Conservation (phyloP, 805 yeast species). For the Yamadazyma akitaensis region DNA sequence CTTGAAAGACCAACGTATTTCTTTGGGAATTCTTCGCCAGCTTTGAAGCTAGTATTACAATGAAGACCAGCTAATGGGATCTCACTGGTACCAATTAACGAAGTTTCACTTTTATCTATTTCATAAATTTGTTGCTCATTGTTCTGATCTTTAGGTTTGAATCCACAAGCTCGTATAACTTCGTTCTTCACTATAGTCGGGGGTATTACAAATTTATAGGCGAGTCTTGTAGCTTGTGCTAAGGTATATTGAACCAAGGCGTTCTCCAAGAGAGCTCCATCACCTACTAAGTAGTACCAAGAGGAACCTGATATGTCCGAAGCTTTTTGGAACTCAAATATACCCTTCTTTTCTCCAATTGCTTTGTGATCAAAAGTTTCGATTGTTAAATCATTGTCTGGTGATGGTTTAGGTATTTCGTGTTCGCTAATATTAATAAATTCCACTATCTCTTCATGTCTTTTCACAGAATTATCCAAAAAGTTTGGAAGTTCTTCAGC, state of each 20-base stretch:
- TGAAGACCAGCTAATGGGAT: constrained; percentile 85
- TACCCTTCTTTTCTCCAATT: constrained; percentile 63
- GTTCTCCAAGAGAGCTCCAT: constrained; percentile 85
- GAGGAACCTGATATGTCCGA: constrained; percentile 78
- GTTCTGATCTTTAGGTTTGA: constrained; percentile 85
- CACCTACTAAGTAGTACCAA: constrained; percentile 81
- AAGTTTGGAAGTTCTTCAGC: constrained; percentile 63
- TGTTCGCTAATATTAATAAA: constrained; percentile 49
- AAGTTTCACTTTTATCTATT: constrained; percentile 50
- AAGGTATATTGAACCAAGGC: constrained; percentile 83
- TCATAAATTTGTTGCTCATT: constrained; percentile 83
- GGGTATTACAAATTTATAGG: constrained; percentile 71
- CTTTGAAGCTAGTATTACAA: constrained; percentile 46
- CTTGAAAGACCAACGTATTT: constrained; percentile 78
- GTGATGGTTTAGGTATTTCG: constrained; percentile 9
- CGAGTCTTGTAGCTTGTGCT: constrained; percentile 57
- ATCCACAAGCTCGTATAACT: constrained; percentile 85
- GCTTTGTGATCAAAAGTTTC: constrained; percentile 54
- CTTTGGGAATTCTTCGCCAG: constrained; percentile 44
- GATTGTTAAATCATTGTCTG: neutral
- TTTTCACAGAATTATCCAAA: constrained; percentile 46
- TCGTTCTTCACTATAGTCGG: constrained; percentile 83
- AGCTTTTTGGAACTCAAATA: constrained; percentile 71
- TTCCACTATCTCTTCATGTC: constrained; percentile 40
- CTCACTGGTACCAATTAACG: constrained; percentile 93